Base-by-base conservation (phyloP, 2,329 filamentous ascomycete genomes). In the Rhexocercosporidium sp. region DNA sequence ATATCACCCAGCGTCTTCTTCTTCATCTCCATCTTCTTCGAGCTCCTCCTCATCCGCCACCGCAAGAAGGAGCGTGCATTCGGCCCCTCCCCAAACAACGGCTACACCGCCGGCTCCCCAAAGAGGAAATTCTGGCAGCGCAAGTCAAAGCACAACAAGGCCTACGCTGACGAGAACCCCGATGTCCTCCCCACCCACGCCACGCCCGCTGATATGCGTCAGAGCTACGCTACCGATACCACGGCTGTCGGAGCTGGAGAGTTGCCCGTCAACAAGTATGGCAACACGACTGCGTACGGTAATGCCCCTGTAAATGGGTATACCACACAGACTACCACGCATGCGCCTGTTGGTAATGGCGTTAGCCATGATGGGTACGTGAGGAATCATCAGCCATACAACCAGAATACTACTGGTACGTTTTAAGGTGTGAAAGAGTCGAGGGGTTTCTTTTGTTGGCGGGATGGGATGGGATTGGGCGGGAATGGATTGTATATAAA, bases 51-150 rank as follows among this genome's bases (percentile, higher is more conserved):
- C 54, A 86, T 86, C 73, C 88, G 89, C 68, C 84, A 92, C 78
- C 90, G 92, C 82, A 88, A 89, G 81, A 90, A 89, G 74, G 90
- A 92, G 81, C 92, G 91, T 82, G 87, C 87, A 62, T 92, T 86
- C 77, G 90, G 90, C 16, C 90, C 89, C 41, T 82, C 83, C 59
- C 89, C 89, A 25, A 78, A 81, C 70, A 91, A 91, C 81, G 83
- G 87, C 79, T 93, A 93, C 81, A 92, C 90, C 34, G 82, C 82
- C 47, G 88, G 88, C 62, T 84, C 82, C 78, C 14, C 82, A 77
- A 66, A 75, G 71, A 63, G 82, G 76, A 74, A 71, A 44, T 77
- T 77, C 71, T 77, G 75, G 74, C 73, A 74, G 53, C 72, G 75
- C 59, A 71, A 74, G 61, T 61, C 66, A 11, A 74, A 70, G 37